Conservation (phyloP, 1,284 basidiomycete species). For the Vanrija humicola region DNA sequence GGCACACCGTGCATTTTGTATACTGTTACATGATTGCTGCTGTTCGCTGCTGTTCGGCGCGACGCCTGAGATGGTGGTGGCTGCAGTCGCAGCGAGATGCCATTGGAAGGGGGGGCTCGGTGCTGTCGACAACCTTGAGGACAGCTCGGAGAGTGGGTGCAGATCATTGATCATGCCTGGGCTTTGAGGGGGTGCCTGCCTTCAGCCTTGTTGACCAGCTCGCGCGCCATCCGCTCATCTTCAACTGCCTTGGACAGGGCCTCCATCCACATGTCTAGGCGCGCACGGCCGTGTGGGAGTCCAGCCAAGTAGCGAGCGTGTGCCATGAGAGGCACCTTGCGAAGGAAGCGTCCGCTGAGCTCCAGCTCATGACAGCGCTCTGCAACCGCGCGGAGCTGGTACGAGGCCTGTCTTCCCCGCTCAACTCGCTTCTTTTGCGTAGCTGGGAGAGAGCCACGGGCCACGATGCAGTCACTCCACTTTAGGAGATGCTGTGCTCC, state of each 20-base stretch:
- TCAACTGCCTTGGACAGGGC: constrained; percentile 71
- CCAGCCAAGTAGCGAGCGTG: constrained; percentile 70
- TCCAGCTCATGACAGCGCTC: neutral
- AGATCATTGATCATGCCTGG: neutral
- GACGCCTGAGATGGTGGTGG: neutral
- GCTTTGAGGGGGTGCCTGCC: neutral
- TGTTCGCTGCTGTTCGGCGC: neutral
- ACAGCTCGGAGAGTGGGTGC: neutral
- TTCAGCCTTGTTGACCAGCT: constrained; percentile 1
- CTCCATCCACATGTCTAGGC: constrained; percentile 38
- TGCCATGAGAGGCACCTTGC: constrained; percentile 85
- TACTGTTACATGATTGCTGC: neutral
- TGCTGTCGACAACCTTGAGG: neutral
- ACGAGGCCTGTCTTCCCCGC: constrained; percentile 8
- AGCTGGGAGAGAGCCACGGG: neutral
- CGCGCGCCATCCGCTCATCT: constrained; percentile 22
- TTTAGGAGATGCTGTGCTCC: constrained; percentile 53
- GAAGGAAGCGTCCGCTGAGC: constrained; percentile 50
- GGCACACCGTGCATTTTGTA: neutral
- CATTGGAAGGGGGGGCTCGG: too few relatives aligned
- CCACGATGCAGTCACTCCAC: constrained; percentile 9
- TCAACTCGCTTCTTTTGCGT: neutral
- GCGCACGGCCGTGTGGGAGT: constrained; percentile 5
- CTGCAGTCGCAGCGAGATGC: neutral
- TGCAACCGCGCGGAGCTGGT: neutral